Base-by-base conservation (phyloP, 2,329 filamentous ascomycete genomes). In the Calonectria hongkongensis region DNA sequence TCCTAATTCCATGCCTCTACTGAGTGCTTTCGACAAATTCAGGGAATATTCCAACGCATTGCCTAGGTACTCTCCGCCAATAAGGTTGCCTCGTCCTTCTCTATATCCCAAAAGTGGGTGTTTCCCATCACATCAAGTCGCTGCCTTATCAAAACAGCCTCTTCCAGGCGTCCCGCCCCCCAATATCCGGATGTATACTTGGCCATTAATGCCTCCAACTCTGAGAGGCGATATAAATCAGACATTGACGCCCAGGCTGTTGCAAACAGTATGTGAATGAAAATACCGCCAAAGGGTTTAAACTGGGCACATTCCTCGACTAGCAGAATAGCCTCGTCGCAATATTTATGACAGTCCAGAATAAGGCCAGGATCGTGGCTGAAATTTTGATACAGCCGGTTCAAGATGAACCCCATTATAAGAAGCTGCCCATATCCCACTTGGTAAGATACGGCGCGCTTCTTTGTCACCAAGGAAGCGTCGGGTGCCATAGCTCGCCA, bases 231-330 rank as follows among this genome's bases (percentile, higher is more conserved):
- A 60, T 76, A 76, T 2, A 28, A 47, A 25, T 76, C 74, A 0
- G 21, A 30, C 15, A 73, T 12, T 1, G 74, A 50, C 9, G 72
- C 74, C 74, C 74, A 73, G 0, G 62, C 48, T 15, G 73, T 7
- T 18, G 74, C 74, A 3, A 76, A 10, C 1, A 76, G n/a, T n/a
- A 76, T 72, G 1, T 74, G 72, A 0, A 72, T n/a, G 10, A 58
- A 73, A 0, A 74, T 54, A 0, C 74, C 66, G 3, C 71, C 74
- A 13, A 74, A 76, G 0, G 74, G 74, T 5, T 63, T 50, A 16
- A 76, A 76, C 1, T 18, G 16, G 0, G 66, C 63, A 10, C 65
- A 74, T 13, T 47, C 65, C 2, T 66, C 28, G 0, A 66, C 56
- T 2, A 76, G 13, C 2, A 30, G 15, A 7, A 76, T 54, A 0